phyloP scores from a whole-genome alignment of 2,329 filamentous ascomycete genomes.

The Fusarium burgessii region DNA sequence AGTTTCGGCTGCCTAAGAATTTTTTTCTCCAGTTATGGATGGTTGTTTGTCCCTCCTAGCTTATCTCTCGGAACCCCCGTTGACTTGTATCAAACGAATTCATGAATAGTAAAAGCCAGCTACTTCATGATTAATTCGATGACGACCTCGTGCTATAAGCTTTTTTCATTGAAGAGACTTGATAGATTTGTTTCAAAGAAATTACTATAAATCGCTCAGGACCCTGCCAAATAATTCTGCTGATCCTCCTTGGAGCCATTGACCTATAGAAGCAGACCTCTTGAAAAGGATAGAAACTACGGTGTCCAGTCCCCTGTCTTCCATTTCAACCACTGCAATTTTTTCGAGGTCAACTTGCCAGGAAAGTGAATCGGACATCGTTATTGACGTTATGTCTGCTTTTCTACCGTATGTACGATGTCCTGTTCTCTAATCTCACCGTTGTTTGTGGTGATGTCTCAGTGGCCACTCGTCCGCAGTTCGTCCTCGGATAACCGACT shows the following conservation, averaged over 20 bases:
- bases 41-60: constrained; percentile 26
- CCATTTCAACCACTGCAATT: constrained; percentile 33
- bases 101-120: not conserved
- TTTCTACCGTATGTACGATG: not conserved
- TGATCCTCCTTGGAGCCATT: constrained; percentile 41
- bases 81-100: constrained; percentile 30
- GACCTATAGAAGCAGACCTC: constrained; percentile 39
- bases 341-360: constrained; percentile 12
- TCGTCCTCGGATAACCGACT: constrained; percentile 34
- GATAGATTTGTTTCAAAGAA: not conserved
- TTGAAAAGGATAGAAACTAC: not conserved
- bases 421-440: not conserved
- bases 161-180: not conserved
- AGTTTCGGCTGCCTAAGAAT: constrained; percentile 29
- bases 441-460: not conserved
- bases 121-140: constrained; percentile 5
- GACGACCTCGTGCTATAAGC: not conserved
- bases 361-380: constrained; percentile 28
- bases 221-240: constrained; percentile 32
- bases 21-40: constrained; percentile 19
- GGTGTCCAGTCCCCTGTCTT: constrained; percentile 33
- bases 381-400: constrained; percentile 3
- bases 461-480: constrained; percentile 4
- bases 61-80: constrained; percentile 42
- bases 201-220: constrained; percentile 30